Conservation (phyloP, 106 monocot species). For the Vanilla planifolia region DNA sequence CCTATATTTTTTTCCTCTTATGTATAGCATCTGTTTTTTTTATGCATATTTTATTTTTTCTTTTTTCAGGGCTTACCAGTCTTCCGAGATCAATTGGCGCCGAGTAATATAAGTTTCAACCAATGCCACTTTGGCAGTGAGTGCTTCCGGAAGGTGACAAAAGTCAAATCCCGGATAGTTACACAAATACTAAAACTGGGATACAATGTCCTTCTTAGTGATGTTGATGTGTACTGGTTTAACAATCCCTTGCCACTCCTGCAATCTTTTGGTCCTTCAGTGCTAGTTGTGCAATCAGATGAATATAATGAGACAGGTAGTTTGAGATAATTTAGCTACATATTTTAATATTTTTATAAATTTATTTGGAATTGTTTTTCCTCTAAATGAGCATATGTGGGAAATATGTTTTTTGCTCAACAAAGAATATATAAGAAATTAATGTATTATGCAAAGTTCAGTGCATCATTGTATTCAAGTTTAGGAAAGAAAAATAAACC, state of each 20-base stretch:
- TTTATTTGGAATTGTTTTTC: too few species aligned
- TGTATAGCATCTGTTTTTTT: not conserved
- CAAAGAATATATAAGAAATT: too few species aligned
- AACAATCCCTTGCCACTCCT: constrained; percentile 70
- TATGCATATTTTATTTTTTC: not conserved
- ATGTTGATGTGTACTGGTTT: constrained; percentile 98
- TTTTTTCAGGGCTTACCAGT: constrained; percentile 81
- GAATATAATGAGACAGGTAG: constrained; percentile 88
- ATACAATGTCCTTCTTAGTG: constrained; percentile 85
- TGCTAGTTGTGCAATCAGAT: constrained; percentile 71
- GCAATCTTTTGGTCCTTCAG: constrained; percentile 61
- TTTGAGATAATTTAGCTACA: too few species aligned
- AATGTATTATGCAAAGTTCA: too few species aligned
- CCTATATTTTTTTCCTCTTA: not conserved
- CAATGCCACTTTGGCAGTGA: constrained; percentile 89
- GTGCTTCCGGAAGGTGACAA: constrained; percentile 90
- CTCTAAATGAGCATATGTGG: too few species aligned
- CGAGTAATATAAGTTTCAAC: constrained; percentile 65
- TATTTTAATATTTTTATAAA: too few species aligned
- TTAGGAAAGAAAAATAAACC: too few species aligned
- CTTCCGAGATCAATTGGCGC: constrained; percentile 56
- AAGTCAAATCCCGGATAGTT: constrained; percentile 92
- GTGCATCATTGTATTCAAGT: too few species aligned
- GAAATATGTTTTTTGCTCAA: too few species aligned
- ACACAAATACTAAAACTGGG: constrained; percentile 73